These are phyloP conservation scores for Diaporthe australafricana DNA, from an alignment of 2,329 filamentous ascomycete genomes.

Conservation along the genomic window DNA sequence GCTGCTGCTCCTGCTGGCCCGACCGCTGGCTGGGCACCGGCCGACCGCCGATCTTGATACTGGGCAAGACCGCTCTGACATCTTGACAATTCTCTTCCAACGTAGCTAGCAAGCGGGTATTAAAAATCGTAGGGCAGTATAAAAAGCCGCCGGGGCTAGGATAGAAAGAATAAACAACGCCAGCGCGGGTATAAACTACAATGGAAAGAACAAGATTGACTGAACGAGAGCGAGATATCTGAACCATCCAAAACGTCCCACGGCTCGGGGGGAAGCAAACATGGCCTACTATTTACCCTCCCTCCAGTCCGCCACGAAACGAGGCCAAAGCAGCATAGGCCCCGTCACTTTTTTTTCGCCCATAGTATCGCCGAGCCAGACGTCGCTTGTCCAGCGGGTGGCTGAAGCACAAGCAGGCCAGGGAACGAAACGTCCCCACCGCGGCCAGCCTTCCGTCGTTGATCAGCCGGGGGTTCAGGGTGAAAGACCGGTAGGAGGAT, in stretches of 20 bases:
- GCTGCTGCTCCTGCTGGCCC: constrained; percentile 42
- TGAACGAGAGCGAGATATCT: neutral
- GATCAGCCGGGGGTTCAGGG: neutral
- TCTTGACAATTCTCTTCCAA: constrained; percentile 5
- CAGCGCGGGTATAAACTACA: constrained; percentile 25
- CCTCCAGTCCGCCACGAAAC: neutral
- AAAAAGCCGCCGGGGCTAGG: constrained; percentile 1
- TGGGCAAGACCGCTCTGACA: constrained; percentile 45
- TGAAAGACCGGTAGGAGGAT: neutral
- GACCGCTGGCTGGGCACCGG: constrained; percentile 44
- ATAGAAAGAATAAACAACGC: constrained; percentile 7
- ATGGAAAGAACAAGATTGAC: neutral
- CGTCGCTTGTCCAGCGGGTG: constrained; percentile 2
- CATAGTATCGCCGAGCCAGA: neutral
- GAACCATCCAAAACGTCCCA: neutral
- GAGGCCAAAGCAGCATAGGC: neutral
- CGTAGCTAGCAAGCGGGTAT: neutral
- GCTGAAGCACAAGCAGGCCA: constrained; percentile 15
- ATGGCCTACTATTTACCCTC: constrained; percentile 16
- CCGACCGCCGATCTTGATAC: constrained; percentile 44
- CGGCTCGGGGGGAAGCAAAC: constrained; percentile 5
- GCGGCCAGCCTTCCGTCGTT: neutral
- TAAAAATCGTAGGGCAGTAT: constrained; percentile 13
- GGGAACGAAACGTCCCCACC: constrained; percentile 24
- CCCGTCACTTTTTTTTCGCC: neutral